Evolutionary conservation across 345 rosid species (phyloP).

Genomic region (Populus alba): DNA sequence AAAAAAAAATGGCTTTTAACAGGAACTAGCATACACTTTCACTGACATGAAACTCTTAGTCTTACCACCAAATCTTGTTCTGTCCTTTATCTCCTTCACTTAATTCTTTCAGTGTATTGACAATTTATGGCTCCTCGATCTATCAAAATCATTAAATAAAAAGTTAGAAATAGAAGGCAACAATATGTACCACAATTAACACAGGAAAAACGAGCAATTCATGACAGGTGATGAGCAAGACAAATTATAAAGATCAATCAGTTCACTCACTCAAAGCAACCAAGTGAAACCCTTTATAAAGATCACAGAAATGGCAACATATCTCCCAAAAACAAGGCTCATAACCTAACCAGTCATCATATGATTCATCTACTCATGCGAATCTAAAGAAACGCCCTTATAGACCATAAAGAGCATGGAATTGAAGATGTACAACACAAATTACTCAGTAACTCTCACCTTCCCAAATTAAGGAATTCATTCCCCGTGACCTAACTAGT

Average conservation of each 20-base stretch:
- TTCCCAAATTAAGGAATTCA: not conserved
- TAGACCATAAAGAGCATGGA: not conserved
- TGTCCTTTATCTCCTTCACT: not conserved
- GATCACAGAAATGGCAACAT: not conserved
- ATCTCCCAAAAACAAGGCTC: not conserved
- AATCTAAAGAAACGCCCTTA: not conserved
- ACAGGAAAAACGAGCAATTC: not conserved
- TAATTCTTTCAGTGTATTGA: not conserved
- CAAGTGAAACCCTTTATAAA: not conserved
- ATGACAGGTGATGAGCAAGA: not conserved
- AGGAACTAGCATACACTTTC: not conserved
- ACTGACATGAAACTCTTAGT: not conserved
- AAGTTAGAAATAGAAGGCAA: not conserved
- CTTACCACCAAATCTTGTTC: conserved; percentile 20
- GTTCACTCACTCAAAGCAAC: not conserved
- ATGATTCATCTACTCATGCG: not conserved
- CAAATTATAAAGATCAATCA: not conserved
- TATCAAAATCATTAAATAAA: not conserved
- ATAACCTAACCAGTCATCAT: not conserved
- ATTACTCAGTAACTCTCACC: not conserved
- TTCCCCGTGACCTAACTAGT: not conserved
- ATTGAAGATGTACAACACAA: not conserved
- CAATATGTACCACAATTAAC: not conserved
- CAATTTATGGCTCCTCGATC: conserved; percentile 13
- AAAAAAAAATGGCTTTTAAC: no score